These are phyloP conservation scores for Amanita molliuscula DNA, from an alignment of 768 basidiomycete species.

Conservation along the genomic window DNA sequence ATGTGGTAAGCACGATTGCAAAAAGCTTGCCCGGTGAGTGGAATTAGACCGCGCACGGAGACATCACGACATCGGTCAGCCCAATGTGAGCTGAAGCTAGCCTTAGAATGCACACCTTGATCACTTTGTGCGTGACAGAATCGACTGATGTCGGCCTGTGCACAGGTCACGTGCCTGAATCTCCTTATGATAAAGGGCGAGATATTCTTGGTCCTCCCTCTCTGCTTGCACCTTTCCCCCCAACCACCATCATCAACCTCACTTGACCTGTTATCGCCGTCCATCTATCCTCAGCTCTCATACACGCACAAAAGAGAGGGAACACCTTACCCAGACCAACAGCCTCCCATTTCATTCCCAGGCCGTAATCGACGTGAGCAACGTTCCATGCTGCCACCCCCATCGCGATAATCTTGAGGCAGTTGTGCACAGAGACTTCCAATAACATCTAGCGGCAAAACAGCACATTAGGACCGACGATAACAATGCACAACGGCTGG, in stretches of 20 bases:
- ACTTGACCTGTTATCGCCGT: neutral
- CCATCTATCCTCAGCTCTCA: neutral
- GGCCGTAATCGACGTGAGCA: neutral
- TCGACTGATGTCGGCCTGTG: too few species aligned
- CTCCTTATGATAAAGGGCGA: neutral
- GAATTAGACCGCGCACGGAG: too few species aligned
- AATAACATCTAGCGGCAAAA: neutral
- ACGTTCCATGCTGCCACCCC: neutral
- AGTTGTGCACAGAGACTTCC: neutral
- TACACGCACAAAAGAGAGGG: neutral
- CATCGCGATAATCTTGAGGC: neutral
- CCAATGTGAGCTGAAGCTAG: too few species aligned
- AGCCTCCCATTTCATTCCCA: neutral
- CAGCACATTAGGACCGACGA: neutral
- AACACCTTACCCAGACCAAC: neutral
- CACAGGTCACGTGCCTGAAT: neutral
- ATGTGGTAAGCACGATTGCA: too few species aligned
- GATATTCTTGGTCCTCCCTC: neutral
- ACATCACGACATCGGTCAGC: too few species aligned
- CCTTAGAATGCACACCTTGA: too few species aligned
- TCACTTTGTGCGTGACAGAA: too few species aligned
- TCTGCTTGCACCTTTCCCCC: neutral
- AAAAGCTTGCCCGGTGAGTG: too few species aligned
- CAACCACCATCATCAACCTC: neutral
- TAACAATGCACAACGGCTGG: constrained; percentile 1